Conservation (phyloP, 305 asterid species). For the Fraxinus greggii region DNA sequence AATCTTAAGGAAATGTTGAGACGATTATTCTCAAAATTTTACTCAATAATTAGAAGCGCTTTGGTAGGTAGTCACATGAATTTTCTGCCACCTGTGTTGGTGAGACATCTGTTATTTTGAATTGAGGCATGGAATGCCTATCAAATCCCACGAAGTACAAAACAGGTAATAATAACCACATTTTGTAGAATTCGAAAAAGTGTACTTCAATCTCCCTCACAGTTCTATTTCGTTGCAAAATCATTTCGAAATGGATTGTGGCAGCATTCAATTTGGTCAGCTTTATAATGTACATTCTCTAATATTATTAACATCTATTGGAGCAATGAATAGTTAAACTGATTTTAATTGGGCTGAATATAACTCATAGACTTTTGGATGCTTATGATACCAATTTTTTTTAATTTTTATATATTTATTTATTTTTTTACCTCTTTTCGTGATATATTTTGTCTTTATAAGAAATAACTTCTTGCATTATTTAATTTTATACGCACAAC, state of each 20-base stretch:
- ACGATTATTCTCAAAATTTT: constrained; percentile 5
- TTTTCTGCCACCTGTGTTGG: constrained; percentile 1
- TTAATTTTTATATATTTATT: not conserved
- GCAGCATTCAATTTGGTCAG: constrained; percentile 6
- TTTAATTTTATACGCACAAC: not conserved
- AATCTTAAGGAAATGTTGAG: not conserved
- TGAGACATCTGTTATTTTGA: constrained; percentile 7
- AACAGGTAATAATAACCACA: not conserved
- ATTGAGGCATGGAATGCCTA: not conserved
- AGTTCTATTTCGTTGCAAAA: constrained; percentile 7
- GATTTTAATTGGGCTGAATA: not conserved
- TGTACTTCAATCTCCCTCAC: not conserved
- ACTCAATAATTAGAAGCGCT: constrained; percentile 11
- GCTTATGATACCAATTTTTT: not conserved
- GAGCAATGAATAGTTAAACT: not conserved
- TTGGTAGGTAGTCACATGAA: not conserved
- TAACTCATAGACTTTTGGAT: not conserved
- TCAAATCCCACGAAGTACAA: not conserved
- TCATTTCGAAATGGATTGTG: not conserved
- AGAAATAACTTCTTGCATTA: not conserved
- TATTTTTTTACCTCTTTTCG: not conserved
- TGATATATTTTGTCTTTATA: not conserved
- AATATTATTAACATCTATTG: not conserved
- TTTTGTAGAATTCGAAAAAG: not conserved
- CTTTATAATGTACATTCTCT: not conserved